Base-by-base conservation (phyloP, 1,139 yeast genomes). In the Pichia sp. region DNA sequence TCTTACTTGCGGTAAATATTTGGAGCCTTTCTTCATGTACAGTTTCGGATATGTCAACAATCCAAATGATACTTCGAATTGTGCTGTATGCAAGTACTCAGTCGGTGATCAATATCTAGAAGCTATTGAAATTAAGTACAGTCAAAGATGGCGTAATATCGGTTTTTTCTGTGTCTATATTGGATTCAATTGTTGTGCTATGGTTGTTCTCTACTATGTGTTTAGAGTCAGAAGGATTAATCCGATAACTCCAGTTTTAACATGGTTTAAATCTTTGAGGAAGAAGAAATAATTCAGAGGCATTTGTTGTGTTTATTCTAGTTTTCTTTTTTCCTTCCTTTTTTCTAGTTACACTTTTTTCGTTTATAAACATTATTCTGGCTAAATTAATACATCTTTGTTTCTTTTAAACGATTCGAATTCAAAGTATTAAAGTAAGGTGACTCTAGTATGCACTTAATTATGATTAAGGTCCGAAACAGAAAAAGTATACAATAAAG, bases 121-220 rank as follows among this genome's bases (percentile, higher is more conserved):
- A 0, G 67, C 72, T 9, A 67, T 84, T 53, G 75, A 76, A 42
- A 73, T 81, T 52, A 65, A 68, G 33, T 82, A 72, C 64, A 61
- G 69, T 43, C 68, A 81, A 55, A 71, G 83, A 52, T 84, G 89
- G 88, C 78, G 90, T 73, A 83, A 85, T 63, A 56, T 84, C 56
- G 91, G 91, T 14, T 73, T 85, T 56, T 73, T 74, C 61, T 79
- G 79, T 72, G 85, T 72, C n/a, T 85, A 80, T 65, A 74, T 81
- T 57, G 56, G 72, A 16, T 84, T 85, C 74, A 84, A 85, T 64
- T 16, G 60, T 8, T 46, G 52, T 41, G 46, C 54, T 4, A 60
- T 61, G 63, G 41, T 59, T 38, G 29, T 16, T 6, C 24, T 55
- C 7, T 61, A 60, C 53, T 60, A 53, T 16, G 4, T 53, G 31